phyloP scores from a whole-genome alignment of 1,139 yeast genomes.

The Sugiyamaella neomexicana region DNA sequence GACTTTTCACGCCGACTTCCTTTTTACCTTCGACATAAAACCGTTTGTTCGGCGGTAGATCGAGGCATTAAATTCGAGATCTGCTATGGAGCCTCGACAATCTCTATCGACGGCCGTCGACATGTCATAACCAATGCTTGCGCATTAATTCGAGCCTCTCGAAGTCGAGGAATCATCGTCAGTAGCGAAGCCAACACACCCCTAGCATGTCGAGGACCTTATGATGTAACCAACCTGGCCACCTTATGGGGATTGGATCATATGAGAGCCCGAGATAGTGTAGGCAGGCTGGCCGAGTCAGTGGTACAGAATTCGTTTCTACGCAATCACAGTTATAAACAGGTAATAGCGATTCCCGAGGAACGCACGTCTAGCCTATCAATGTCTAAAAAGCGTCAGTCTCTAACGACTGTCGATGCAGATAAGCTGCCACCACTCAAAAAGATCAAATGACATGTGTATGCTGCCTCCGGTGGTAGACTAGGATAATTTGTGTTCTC shows the following conservation, averaged over 20 bases:
- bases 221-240: constrained; percentile 68
- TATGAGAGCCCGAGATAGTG: constrained; percentile 60
- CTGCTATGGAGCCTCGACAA: constrained; percentile 50
- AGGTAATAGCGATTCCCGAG: constrained; percentile 31
- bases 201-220: constrained; percentile 59
- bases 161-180: constrained; percentile 75
- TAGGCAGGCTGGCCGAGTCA: constrained; percentile 58
- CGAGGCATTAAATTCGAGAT: constrained; percentile 84
- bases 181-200: constrained; percentile 72
- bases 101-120: constrained; percentile 46
- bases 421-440: constrained; percentile 2
- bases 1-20: constrained; percentile 68
- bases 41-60: constrained; percentile 77
- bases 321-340: constrained; percentile 57
- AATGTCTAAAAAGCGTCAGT: constrained; percentile 2
- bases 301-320: constrained; percentile 72
- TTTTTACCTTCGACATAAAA: constrained; percentile 76
- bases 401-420: neutral
- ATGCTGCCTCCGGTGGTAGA: no score
- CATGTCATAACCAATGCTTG: constrained; percentile 70
- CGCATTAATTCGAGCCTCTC: constrained; percentile 76
- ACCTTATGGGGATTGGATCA: constrained; percentile 67
- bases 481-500: constrained; percentile 4
- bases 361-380: constrained; percentile 2
- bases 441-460: constrained; percentile 6